A percentile compares a stretch with the other conserved stretches of the same genome.
These are phyloP conservation scores for Mucor indicus DNA, from an alignment of 371 early-diverging fungal species.

Conservation along the genomic window DNA sequence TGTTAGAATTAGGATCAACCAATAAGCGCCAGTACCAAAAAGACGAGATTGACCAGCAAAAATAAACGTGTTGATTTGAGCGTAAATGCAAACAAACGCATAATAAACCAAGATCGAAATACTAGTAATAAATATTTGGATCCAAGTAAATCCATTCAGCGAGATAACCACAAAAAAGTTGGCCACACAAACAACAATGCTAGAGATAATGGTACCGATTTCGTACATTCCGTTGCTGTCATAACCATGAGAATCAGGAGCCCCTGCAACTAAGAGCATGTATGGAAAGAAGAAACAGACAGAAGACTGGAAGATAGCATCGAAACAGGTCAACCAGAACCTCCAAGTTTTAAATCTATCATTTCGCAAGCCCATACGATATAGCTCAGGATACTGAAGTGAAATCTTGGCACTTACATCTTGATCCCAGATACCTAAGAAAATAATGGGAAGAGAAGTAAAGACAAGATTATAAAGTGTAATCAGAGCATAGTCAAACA, in stretches of 20 bases:
- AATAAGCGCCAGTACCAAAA: constrained; percentile 51
- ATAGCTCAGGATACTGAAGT: constrained; percentile 80
- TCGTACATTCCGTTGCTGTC: constrained; percentile 66
- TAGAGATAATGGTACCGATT: constrained; percentile 79
- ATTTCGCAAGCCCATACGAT: constrained; percentile 83
- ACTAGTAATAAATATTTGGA: constrained; percentile 55
- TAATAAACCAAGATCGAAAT: constrained; percentile 52
- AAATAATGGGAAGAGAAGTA: constrained; percentile 66
- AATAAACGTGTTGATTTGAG: constrained; percentile 38
- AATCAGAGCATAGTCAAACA: constrained; percentile 82
- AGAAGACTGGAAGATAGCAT: constrained; percentile 87
- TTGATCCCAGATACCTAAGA: constrained; percentile 84
- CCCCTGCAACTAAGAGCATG: constrained; percentile 48
- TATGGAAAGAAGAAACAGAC: constrained; percentile 80
- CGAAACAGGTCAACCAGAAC: constrained; percentile 82
- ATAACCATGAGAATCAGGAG: constrained; percentile 50
- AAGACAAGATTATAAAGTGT: constrained; percentile 79
- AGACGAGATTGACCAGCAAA: constrained; percentile 47
- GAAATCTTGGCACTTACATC: constrained; percentile 76
- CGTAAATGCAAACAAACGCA: constrained; percentile 49
- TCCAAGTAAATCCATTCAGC: constrained; percentile 77
- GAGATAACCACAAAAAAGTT: constrained; percentile 82
- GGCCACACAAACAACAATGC: constrained; percentile 70
- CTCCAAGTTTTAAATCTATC: constrained; percentile 78
- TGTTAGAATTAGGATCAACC: constrained; percentile 47